Conservation (phyloP, 345 rosid species). For the Eucalyptus erythrocorys region DNA sequence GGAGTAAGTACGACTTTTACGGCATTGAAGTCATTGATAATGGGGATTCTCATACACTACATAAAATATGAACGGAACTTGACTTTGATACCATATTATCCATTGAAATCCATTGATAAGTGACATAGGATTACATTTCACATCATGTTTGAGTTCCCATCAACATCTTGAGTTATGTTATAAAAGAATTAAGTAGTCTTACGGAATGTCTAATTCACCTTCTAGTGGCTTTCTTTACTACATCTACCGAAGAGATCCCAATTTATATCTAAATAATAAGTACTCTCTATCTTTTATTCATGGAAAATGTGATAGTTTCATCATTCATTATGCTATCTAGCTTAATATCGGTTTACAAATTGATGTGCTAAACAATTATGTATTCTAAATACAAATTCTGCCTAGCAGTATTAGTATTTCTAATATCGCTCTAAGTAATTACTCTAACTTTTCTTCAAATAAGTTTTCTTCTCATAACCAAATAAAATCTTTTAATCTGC, state of each 20-base stretch:
- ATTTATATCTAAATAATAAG: too few relatives aligned
- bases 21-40: neutral
- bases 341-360: too few relatives aligned
- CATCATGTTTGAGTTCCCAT: too few relatives aligned
- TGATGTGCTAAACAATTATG: neutral
- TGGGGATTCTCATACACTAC: neutral
- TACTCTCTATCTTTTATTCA: too few relatives aligned
- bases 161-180: neutral
- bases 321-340: too few relatives aligned
- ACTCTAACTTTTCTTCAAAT: neutral
- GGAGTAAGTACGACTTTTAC: neutral
- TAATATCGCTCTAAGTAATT: neutral
- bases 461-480: neutral
- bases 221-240: neutral
- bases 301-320: too few relatives aligned
- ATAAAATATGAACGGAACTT: neutral
- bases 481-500: neutral
- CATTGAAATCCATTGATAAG: neutral
- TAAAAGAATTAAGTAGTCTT: neutral
- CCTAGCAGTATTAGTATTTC: neutral
- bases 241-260: too few relatives aligned
- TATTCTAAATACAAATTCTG: neutral
- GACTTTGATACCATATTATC: neutral
- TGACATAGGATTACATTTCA: neutral
- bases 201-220: neutral